Evolutionary conservation across 139 green algal species (phyloP), one percentile per base, ranked within the genome.

Genomic region (Yamagishiella unicocca): DNA sequence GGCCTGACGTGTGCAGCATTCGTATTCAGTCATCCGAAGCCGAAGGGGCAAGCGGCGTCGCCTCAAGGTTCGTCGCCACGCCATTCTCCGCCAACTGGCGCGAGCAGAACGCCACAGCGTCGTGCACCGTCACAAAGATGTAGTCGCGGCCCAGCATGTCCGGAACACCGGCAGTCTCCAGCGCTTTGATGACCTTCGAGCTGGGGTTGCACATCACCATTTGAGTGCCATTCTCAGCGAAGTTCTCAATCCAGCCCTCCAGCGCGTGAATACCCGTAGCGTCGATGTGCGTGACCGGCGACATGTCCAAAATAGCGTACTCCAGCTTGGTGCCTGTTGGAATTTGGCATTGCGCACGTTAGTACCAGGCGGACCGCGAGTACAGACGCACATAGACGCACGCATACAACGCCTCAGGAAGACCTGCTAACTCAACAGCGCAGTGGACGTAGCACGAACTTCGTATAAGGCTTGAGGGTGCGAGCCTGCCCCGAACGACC

Each of bases 261-360:
- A 93, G 38, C 2, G 62, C 82, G 66, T 87, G 82, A 14, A 87
- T 71, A 35, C 82, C 82, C 21, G 82, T 96, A 35, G 92, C 92
- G 88, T 98, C 96, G 22, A 99, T 90, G 84, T 96, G 92, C 27
- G 88, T 73, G 6, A 97, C 94, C 4, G 95, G 94, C 19, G 93
- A 95, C 37, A 98, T 92, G 86, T 98, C 96, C 53, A 98, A 58
- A 46, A 98, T 92, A 33, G 98, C 91, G 61, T 92, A 98, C 33
- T 91, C 37, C 35, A 85, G 35, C 73, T 70, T 55, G 79, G 40
- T n/a, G 58, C 50, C 83, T 50, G 35, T 21, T n/a, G n/a, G n/a
- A n/a, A n/a, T n/a, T n/a, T n/a, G n/a, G n/a, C n/a, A n/a, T n/a
- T n/a, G n/a, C n/a, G n/a, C n/a, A n/a, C n/a, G n/a, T n/a, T n/a